Evolutionary conservation across 148 eudicot genomes (phyloP).

Genomic region (Fallopia convolvulus): DNA sequence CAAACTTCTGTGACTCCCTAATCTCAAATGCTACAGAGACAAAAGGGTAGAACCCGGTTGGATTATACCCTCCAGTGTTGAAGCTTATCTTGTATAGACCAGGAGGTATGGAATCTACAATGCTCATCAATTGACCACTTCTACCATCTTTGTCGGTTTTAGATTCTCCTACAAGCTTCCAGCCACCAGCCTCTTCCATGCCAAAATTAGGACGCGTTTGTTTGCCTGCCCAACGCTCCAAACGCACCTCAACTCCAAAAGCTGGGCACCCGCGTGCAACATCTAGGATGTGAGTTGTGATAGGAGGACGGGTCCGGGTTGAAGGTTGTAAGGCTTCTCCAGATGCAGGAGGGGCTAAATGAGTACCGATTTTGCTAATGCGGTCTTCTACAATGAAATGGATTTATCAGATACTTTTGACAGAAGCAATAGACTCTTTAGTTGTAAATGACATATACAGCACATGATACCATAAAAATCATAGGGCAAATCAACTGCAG

Average conservation of each 20-base stretch:
- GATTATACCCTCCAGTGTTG: slow-evolving; percentile 63
- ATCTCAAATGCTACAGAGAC: slow-evolving; percentile 81
- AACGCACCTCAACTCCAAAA: slow-evolving; percentile 52
- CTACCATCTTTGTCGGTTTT: slow-evolving; percentile 79
- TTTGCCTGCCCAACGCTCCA: slow-evolving; percentile 55
- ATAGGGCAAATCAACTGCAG: too few species aligned
- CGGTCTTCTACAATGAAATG: slow-evolving; percentile 54
- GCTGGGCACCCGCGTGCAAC: slow-evolving; percentile 68
- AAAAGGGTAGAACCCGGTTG: slow-evolving; percentile 71
- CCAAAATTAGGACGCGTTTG: slow-evolving; percentile 45
- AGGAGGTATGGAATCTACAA: slow-evolving; percentile 54
- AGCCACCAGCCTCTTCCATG: slow-evolving; percentile 31
- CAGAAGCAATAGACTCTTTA: neutral
- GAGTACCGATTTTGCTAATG: slow-evolving; percentile 64
- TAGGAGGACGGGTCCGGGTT: slow-evolving; percentile 72
- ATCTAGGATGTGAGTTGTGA: slow-evolving; percentile 87
- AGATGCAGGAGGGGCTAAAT: slow-evolving; percentile 39
- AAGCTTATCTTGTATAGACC: slow-evolving; percentile 79
- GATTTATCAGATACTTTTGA: neutral
- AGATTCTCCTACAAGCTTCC: slow-evolving; percentile 54
- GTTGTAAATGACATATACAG: neutral
- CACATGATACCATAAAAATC: too few species aligned
- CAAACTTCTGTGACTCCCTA: slow-evolving; percentile 69
- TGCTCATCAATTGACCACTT: slow-evolving; percentile 68
- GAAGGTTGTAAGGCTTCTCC: slow-evolving; percentile 27